These are phyloP conservation scores for Hortaea werneckii DNA, from an alignment of 2,329 filamentous ascomycete genomes.

Conservation along the genomic window DNA sequence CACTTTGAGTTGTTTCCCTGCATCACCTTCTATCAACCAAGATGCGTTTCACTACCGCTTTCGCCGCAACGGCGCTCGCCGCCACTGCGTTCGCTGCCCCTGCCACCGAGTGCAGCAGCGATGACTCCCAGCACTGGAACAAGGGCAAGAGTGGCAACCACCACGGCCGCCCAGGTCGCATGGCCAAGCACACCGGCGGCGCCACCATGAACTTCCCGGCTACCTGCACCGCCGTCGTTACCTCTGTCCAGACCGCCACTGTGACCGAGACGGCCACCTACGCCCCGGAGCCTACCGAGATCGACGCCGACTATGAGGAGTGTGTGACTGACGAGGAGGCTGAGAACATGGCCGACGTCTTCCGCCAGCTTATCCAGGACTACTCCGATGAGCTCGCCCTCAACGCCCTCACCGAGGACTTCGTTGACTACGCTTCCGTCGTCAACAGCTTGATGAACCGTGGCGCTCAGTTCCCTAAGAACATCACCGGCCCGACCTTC, in stretches of 20 bases:
- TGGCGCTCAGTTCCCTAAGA: slow-evolving; percentile 10
- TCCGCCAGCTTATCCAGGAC: slow-evolving; percentile 15
- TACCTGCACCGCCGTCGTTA: neutral
- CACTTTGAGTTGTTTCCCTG: neutral
- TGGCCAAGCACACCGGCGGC: neutral
- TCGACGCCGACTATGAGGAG: neutral
- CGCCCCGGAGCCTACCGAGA: neutral
- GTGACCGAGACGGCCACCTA: neutral
- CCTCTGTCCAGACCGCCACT: neutral
- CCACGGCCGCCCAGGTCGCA: neutral
- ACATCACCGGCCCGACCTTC: slow-evolving; percentile 13
- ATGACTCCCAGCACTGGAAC: neutral
- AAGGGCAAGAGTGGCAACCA: neutral
- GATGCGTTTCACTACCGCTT: slow-evolving; percentile 1
- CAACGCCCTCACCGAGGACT: slow-evolving; percentile 12
- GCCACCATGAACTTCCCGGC: neutral
- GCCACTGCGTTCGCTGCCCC: slow-evolving; percentile 3
- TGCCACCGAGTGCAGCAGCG: neutral
- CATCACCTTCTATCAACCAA: neutral
- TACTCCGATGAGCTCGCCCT: slow-evolving; percentile 15
- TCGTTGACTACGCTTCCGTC: slow-evolving; percentile 17
- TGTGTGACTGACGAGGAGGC: slow-evolving; percentile 8
- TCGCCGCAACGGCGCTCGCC: neutral
- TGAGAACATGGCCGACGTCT: slow-evolving; percentile 11
- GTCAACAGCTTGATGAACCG: slow-evolving; percentile 18